Evolutionary conservation across 257 asterid species (phyloP).

Genomic region (Cinchona pubescens): DNA sequence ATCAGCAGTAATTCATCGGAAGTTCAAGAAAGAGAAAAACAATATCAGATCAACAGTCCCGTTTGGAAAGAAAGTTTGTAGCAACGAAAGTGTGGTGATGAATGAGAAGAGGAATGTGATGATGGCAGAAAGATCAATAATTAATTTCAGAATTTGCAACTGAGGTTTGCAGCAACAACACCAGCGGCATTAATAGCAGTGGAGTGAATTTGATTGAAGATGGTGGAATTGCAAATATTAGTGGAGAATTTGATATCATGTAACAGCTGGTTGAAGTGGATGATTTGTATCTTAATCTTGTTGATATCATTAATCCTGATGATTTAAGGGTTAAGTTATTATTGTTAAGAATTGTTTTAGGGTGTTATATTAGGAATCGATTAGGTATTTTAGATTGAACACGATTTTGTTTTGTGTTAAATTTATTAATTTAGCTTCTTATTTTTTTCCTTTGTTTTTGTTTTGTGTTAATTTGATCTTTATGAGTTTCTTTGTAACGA

Average conservation of each 20-base stretch:
- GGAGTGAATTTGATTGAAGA: too few species aligned
- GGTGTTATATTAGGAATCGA: not conserved
- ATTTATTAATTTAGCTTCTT: too few species aligned
- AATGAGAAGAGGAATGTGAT: not conserved
- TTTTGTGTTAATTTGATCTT: too few species aligned
- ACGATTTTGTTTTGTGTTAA: too few species aligned
- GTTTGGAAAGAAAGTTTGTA: not conserved
- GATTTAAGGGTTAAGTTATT: too few species aligned
- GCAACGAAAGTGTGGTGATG: not conserved
- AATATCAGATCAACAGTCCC: not conserved
- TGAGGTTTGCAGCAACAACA: not conserved
- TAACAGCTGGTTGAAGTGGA: not conserved
- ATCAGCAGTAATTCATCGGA: not conserved
- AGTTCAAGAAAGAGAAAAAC: not conserved
- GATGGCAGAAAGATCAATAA: not conserved
- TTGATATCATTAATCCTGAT: not conserved
- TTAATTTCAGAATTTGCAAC: not conserved
- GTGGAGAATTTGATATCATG: not conserved
- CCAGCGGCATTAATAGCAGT: too few species aligned
- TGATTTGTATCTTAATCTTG: not conserved
- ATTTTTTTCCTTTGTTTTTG: too few species aligned
- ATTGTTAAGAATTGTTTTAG: too few species aligned
- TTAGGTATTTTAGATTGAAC: too few species aligned
- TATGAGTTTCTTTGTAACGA: too few species aligned
- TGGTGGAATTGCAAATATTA: not conserved